Base-by-base conservation (phyloP, 306 rosid genomes). In the Dalbergia cultrata region DNA sequence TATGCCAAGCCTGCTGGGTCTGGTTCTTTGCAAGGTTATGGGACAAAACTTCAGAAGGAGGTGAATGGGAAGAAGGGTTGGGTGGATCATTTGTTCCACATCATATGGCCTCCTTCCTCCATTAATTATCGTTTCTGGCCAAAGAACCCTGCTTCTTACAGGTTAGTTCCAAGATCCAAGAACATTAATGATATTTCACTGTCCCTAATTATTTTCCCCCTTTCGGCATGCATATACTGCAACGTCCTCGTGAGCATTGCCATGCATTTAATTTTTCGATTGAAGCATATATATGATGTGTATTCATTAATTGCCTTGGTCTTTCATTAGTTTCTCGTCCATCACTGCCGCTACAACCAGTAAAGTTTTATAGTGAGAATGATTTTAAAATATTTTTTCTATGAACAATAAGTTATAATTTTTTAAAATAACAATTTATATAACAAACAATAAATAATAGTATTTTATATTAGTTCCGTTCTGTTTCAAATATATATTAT, bases 51-150 rank as follows among this genome's bases (percentile, higher is more conserved):
- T 52, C 84, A 87, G 69, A 93, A 90, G 57, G 97, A 93, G 58
- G 3, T 74, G 4, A 89, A 87, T 13, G 93, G 89, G 2, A 92
- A 89, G 63, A 86, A 86, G 68, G 95, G 92, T 0, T 94, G 98
- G 98, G 97, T 90, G 8, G 98, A 90, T 31, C 97, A 94, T 88
- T 75, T 94, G 74, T 94, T 92, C 54, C 97, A 89, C 33, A 72
- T 35, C 44, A 65, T 92, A 0, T 92, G 97, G 94, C 97, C 98
- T 9, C 81, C 85, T 79, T 81, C 95, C 5, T 70, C 86, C 50
- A 65, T 92, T 37, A 84, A 92, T 63, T 76, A 85, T 67, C 78
- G 57, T 7, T 87, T 92, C 70, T 94, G 98, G 97, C 97, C 98
- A 18, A 70, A 50, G 13, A 88, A 80, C 3, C 98, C 97, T 6